Evolutionary conservation across 2,329 filamentous ascomycete genomes (phyloP).

Genomic region (Fusarium pilosicola): DNA sequence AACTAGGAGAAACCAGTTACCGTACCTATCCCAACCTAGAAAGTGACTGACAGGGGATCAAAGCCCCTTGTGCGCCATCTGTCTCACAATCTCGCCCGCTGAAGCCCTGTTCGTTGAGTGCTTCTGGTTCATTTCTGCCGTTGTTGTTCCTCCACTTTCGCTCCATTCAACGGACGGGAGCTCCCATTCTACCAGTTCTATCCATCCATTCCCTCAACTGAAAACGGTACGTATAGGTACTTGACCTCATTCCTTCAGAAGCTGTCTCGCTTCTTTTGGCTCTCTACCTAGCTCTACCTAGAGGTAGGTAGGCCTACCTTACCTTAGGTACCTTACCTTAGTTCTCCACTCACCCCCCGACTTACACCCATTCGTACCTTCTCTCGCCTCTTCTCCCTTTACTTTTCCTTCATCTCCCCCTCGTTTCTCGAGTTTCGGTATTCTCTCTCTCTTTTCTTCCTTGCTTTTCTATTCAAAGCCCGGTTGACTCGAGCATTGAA

Average conservation of each 20-base stretch:
- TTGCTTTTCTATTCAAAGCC: conserved; percentile 34
- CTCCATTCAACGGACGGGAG: conserved; percentile 11
- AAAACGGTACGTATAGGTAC: conserved; percentile 31
- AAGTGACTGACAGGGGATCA: conserved; percentile 24
- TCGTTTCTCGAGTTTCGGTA: conserved; percentile 21
- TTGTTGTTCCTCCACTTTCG: background rate
- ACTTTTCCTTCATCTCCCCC: conserved; percentile 29
- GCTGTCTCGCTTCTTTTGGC: conserved; percentile 37
- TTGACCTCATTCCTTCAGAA: conserved; percentile 31
- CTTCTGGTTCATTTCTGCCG: conserved; percentile 24
- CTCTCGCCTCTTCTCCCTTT: conserved; percentile 28
- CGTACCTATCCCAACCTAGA: conserved; percentile 9
- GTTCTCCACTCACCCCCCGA: conserved; percentile 29
- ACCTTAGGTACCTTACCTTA: background rate
- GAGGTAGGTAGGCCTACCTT: background rate
- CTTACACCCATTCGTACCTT: conserved; percentile 20
- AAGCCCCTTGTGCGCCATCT: conserved; percentile 26
- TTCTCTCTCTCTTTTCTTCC: conserved; percentile 25
- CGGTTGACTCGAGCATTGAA: conserved; percentile 40
- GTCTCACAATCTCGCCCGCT: conserved; percentile 35
- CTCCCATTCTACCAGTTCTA: background rate
- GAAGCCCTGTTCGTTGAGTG: conserved; percentile 3
- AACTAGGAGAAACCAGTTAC: conserved; percentile 28
- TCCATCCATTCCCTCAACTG: conserved; percentile 16
- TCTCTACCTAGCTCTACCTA: conserved; percentile 38